Base-by-base conservation (phyloP, 1,284 basidiomycete genomes). In the Ganoderma multipileum region DNA sequence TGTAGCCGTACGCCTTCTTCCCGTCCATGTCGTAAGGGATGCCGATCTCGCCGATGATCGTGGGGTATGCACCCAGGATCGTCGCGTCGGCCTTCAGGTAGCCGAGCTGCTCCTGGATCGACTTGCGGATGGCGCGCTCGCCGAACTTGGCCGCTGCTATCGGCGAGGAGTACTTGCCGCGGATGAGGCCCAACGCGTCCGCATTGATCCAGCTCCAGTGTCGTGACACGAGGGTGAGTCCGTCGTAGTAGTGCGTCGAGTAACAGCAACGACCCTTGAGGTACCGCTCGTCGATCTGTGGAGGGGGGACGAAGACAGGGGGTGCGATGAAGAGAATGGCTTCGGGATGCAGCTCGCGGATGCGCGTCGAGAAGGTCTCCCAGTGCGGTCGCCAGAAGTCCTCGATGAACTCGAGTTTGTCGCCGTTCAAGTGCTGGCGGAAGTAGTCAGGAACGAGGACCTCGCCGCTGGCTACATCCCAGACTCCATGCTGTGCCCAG, bases 131-230 rank as follows among this genome's bases (percentile, higher is more conserved):
- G 0, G 93, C 92, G 0, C 81, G 71, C 76, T 95, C 91, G 42
- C 97, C 97, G 55, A 99, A 83, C 75, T 83, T 95, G 68, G 86
- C 93, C 47, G 82, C 95, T 79, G 81, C 91, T 68, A 83, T 81
- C 73, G 84, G 91, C 81, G 79, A 89, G 76, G 86, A 85, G 79
- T 99, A 99, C 77, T 95, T 95, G 23, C 95, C 95, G 52, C 97
- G 84, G 52, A 99, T 81, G 9, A 99, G 80, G 0, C 97, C 97
- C 0, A 99, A 83, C 0, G 97, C 95, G 80, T 99, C 97, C 2
- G 96, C 97, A 76, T 99, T 99, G 86, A 97, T 95, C 95, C 93
- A 96, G 78, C 96, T 94, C 96, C 95, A 97, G 74, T 96, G 94
- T 39, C 93, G 85, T 42, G 93, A 94, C 38, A 95, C 83, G 23